Conservation (phyloP, 2,329 filamentous ascomycete species). For the Ciborinia camelliae region DNA sequence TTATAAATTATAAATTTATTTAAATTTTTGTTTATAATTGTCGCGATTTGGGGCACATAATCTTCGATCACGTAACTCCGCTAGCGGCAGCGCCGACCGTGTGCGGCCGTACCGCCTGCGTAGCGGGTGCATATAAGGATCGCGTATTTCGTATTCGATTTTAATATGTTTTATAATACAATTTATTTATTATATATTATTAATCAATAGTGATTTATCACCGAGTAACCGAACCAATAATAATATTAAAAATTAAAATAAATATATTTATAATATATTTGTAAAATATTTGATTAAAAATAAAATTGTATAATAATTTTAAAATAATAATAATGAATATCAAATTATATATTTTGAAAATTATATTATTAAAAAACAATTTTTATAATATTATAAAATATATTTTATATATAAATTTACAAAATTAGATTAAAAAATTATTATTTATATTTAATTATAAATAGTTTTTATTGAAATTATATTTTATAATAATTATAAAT, state of each 20-base stretch:
- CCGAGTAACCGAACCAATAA: too few species aligned
- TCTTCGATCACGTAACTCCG: too few species aligned
- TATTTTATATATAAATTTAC: conserved; percentile 3
- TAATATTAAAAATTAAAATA: not conserved
- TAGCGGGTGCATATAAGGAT: too few species aligned
- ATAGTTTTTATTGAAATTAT: conserved; percentile 3
- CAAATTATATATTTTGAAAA: not conserved
- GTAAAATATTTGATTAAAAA: not conserved
- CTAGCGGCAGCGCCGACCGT: too few species aligned
- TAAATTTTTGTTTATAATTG: not conserved
- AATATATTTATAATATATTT: conserved; percentile 2
- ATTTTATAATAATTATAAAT: conserved; percentile 14
- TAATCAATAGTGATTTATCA: too few species aligned
- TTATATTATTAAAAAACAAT: not conserved
- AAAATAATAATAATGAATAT: not conserved
- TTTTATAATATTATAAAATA: conserved; percentile 4
- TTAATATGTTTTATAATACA: too few species aligned
- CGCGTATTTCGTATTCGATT: too few species aligned
- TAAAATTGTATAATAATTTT: not conserved
- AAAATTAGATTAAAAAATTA: not conserved
- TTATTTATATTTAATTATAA: conserved; percentile 4
- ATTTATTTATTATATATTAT: too few species aligned
- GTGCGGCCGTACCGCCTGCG: too few species aligned
- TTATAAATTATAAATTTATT: not conserved
- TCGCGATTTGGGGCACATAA: too few species aligned